These are phyloP conservation scores for Pachysandra terminalis DNA, from an alignment of 164 flowering plant genomes.

Conservation along the genomic window DNA sequence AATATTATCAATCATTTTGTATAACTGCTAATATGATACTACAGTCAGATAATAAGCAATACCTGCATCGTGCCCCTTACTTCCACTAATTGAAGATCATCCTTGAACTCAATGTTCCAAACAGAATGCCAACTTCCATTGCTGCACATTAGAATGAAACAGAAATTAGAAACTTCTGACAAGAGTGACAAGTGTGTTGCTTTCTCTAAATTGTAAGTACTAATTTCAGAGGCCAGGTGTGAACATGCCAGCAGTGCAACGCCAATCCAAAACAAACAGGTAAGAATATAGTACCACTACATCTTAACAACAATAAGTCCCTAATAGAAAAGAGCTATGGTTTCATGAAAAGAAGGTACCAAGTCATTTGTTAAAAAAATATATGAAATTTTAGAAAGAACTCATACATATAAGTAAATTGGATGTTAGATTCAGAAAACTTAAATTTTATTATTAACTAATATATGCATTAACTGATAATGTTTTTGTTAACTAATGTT, in stretches of 20 bases:
- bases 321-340: too few species aligned
- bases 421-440: too few species aligned
- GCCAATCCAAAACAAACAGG: not conserved
- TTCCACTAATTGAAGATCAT: conserved; percentile 70
- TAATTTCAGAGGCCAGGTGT: too few species aligned
- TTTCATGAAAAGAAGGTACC: too few species aligned
- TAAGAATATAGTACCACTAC: not conserved
- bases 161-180: not conserved
- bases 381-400: too few species aligned
- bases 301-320: not conserved
- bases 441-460: too few species aligned
- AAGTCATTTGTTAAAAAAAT: too few species aligned
- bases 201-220: too few species aligned
- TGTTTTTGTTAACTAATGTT: too few species aligned
- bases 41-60: conserved; percentile 1
- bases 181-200: not conserved
- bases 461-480: too few species aligned
- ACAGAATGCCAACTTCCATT: conserved; percentile 95
- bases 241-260: not conserved
- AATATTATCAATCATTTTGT: not conserved
- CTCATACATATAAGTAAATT: too few species aligned
- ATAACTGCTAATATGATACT: not conserved
- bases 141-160: conserved; percentile 32
- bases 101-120: conserved; percentile 83
- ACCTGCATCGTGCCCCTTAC: conserved; percentile 82